These are phyloP conservation scores for Nemania serpens DNA, from an alignment of 2,329 filamentous ascomycete species.

Conservation along the genomic window DNA sequence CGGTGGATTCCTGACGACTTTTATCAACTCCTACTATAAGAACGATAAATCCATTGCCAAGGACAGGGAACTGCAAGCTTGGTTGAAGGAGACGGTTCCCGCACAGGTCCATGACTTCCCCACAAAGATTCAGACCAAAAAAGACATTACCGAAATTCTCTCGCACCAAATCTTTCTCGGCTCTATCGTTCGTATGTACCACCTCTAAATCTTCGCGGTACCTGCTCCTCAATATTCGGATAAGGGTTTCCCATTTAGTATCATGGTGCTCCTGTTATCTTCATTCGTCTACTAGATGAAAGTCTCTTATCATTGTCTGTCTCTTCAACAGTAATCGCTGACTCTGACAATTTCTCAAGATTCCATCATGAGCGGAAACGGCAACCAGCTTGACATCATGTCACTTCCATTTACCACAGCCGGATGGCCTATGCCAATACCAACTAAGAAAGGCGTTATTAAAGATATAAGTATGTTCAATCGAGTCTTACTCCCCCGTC, in stretches of 20 bases:
- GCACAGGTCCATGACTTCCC: slow-evolving; percentile 49
- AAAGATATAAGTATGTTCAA: slow-evolving; percentile 29
- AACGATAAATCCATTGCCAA: slow-evolving; percentile 38
- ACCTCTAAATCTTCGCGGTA: neutral
- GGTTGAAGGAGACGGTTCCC: slow-evolving; percentile 48
- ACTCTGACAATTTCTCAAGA: slow-evolving; percentile 36
- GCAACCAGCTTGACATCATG: slow-evolving; percentile 40
- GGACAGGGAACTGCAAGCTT: slow-evolving; percentile 50
- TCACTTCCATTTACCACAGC: slow-evolving; percentile 50
- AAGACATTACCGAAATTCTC: slow-evolving; percentile 47
- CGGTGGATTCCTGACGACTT: slow-evolving; percentile 44
- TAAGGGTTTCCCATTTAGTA: neutral
- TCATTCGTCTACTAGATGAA: neutral
- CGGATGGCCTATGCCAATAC: slow-evolving; percentile 46
- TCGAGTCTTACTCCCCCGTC: neutral
- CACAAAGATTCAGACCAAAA: slow-evolving; percentile 31
- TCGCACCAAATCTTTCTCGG: slow-evolving; percentile 47
- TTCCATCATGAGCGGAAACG: slow-evolving; percentile 50
- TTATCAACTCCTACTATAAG: slow-evolving; percentile 51
- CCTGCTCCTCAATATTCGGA: neutral
- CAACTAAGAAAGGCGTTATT: slow-evolving; percentile 47
- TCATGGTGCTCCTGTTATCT: neutral
- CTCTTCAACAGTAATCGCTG: neutral
- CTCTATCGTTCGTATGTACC: slow-evolving; percentile 35
- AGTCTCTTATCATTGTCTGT: neutral